Base-by-base conservation (phyloP, 768 basidiomycete genomes). In the Pleurotus platypus region DNA sequence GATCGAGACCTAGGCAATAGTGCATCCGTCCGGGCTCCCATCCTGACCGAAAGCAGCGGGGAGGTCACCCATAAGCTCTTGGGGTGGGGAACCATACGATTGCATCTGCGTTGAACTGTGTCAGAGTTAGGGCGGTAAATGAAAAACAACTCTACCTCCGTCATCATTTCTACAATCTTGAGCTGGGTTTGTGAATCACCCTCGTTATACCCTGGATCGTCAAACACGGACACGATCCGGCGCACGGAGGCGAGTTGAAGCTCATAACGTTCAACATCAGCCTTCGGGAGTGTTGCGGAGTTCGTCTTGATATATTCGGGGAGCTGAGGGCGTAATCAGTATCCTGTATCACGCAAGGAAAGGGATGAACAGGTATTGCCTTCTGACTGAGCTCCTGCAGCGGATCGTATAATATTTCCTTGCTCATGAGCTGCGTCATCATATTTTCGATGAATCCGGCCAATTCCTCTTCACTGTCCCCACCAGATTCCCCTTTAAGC, bases 331-430 rank as follows among this genome's bases (percentile, higher is more conserved):
- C 30, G 30, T 11, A 35, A 35, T 35, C 11, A 35, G 30, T 11
- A 35, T 35, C 30, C 30, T 35, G 30, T 4, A 35, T 35, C 30
- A 11, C 30, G 30, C 30, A 35, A 35, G 30, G 30, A 35, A 35
- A 9, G 30, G 30, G 9, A 9, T 3, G 30, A 35, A 35, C 30
- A 35, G 30, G 11, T 35, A 35, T 1, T 35, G 88, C 90, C 67
- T 87, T 87, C 13, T 86, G 82, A 13, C 78, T 71, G 18, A 96
- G 70, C 66, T 96, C 93, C 62, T 89, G 90, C 57, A 95, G 66
- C 0, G 94, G 93, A 46, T 93, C 91, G 61, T 94, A 88, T n/a
- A 95, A 71, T 2, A 93, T 75, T 0, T 92, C 89, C 64, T 91
- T 89, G 72, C 80, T 82, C 85, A 92, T 86, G 22, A 93, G 75